Conservation (phyloP, 441 rosid genomes). For the Brassica balearica region DNA sequence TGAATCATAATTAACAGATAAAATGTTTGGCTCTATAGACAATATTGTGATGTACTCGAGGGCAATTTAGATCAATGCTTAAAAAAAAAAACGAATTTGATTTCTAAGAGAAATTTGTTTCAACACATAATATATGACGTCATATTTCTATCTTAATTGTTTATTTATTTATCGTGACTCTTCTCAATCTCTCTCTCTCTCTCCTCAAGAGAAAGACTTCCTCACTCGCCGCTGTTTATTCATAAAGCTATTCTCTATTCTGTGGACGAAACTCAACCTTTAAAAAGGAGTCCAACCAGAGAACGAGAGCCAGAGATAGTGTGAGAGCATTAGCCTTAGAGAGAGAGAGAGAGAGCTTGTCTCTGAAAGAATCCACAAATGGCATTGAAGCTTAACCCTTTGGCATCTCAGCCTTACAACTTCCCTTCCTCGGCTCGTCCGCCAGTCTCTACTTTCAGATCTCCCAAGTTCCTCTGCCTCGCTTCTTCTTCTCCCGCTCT, state of each 20-base stretch:
- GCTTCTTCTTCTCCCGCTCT: slow-evolving; percentile 69
- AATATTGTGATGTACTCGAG: too few relatives aligned
- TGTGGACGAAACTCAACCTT: slow-evolving; percentile 11
- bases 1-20: too few relatives aligned
- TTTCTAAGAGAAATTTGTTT: too few relatives aligned
- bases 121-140: neutral
- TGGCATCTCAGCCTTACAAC: slow-evolving; percentile 55
- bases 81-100: too few relatives aligned
- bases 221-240: slow-evolving; percentile 2
- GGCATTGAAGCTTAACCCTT: slow-evolving; percentile 77
- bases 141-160: neutral
- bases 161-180: neutral
- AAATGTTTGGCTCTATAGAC: too few relatives aligned
- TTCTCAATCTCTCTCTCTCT: neutral
- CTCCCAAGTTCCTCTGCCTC: slow-evolving; percentile 73
- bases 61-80: too few relatives aligned
- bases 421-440: slow-evolving; percentile 63
- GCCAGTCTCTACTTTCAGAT: slow-evolving; percentile 63
- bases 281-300: neutral
- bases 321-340: slow-evolving; percentile 7
- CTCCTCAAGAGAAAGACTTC: neutral
- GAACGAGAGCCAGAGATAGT: neutral
- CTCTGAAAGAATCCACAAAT: slow-evolving; percentile 37
- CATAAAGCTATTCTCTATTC: neutral
- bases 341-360: neutral